phyloP scores from a whole-genome alignment of 1,139 yeast species.

The Casaregolazyma lundiana region DNA sequence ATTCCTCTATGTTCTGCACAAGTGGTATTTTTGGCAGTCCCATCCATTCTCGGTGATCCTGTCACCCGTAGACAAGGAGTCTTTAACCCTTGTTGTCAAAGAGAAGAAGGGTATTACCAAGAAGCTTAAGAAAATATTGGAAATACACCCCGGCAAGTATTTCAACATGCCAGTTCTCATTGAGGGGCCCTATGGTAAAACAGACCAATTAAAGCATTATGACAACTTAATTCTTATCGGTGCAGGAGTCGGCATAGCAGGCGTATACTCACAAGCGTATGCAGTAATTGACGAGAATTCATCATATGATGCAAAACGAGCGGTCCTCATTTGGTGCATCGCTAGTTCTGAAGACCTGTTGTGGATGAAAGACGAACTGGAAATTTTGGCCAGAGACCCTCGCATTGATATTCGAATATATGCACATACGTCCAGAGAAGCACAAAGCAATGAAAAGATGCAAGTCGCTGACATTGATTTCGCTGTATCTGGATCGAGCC shows the following conservation, averaged over 20 bases:
- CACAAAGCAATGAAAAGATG: neutral
- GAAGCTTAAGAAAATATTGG: conserved; percentile 21
- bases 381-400: conserved; percentile 8
- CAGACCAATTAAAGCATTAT: conserved; percentile 46
- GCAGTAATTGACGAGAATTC: conserved; percentile 19
- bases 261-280: conserved; percentile 32
- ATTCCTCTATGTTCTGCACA: conserved; percentile 48
- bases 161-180: conserved; percentile 28
- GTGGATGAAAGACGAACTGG: conserved; percentile 21
- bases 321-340: conserved; percentile 21
- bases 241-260: conserved; percentile 71
- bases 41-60: conserved; percentile 62
- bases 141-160: conserved; percentile 16
- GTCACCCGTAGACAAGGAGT: conserved; percentile 21
- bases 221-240: conserved; percentile 49
- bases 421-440: conserved; percentile 3
- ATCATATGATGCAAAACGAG: conserved; percentile 22
- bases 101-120: conserved; percentile 26
- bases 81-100: conserved; percentile 32
- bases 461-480: neutral
- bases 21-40: conserved; percentile 47
- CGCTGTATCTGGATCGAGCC: too few species aligned
- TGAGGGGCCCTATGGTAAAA: conserved; percentile 58
- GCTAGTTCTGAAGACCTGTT: conserved; percentile 14
- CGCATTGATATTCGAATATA: conserved; percentile 13